phyloP scores from a whole-genome alignment of 2,329 filamentous ascomycete species.

The Fusarium equiseti region DNA sequence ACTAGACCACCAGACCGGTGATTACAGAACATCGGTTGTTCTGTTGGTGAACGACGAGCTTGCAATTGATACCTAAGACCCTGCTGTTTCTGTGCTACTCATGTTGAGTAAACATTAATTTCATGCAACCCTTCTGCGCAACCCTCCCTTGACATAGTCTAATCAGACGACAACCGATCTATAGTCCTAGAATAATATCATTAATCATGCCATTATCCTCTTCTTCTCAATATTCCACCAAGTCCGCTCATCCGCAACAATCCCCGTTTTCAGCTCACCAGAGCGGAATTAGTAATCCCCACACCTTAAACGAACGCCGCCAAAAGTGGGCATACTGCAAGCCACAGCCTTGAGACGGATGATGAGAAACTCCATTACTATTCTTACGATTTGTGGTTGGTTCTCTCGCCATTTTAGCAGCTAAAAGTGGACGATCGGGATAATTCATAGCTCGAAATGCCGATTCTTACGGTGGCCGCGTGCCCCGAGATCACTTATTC shows the following conservation, averaged over 20 bases:
- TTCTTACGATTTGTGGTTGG: constrained; percentile 16
- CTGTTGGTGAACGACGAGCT: constrained; percentile 3
- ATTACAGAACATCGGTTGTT: neutral
- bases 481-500: constrained; percentile 28
- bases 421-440: constrained; percentile 24
- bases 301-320: constrained; percentile 3
- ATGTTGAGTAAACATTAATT: constrained; percentile 1
- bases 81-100: rapidly evolving
- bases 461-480: constrained; percentile 21
- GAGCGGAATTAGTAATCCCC: constrained; percentile 45
- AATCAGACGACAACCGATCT: neutral
- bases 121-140: neutral
- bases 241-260: constrained; percentile 44
- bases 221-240: neutral
- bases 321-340: constrained; percentile 24
- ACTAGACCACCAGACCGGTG: constrained; percentile 68
- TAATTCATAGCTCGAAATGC: constrained; percentile 22
- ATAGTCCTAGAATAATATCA: neutral
- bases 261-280: neutral
- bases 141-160: neutral
- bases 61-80: rapidly evolving
- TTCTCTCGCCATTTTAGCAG: neutral
- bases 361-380: constrained; percentile 37
- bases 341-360: constrained; percentile 29
- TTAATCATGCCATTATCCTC: neutral